These are phyloP conservation scores for Xylaria sp. DNA, from an alignment of 2,329 filamentous ascomycete species.

Conservation along the genomic window DNA sequence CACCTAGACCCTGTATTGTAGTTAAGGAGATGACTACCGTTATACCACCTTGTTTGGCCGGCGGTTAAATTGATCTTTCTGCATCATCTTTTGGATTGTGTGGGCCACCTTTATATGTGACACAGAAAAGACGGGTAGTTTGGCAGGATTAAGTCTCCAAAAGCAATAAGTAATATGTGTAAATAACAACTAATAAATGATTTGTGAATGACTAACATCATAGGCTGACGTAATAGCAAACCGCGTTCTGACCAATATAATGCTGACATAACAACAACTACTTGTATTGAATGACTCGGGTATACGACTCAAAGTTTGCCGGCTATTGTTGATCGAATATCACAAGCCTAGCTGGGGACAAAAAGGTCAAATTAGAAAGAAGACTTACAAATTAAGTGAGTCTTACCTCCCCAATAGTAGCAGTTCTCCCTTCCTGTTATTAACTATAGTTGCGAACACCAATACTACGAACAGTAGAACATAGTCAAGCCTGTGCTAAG, in stretches of 20 bases:
- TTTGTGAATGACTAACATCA: neutral
- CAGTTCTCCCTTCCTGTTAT: too few species aligned
- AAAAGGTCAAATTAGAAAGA: too few species aligned
- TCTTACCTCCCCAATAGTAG: too few species aligned
- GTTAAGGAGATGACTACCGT: neutral
- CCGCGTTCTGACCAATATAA: neutral
- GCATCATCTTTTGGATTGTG: constrained; percentile 5
- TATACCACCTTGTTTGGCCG: constrained; percentile 13
- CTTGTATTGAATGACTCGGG: neutral
- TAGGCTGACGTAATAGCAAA: neutral
- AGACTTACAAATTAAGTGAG: too few species aligned
- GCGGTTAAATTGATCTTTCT: constrained; percentile 26
- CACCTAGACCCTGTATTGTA: neutral
- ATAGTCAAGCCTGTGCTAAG: too few species aligned
- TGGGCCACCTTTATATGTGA: constrained; percentile 12
- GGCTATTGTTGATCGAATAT: too few species aligned
- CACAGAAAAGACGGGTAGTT: neutral
- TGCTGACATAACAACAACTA: neutral
- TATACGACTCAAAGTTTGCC: neutral
- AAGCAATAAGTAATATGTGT: neutral
- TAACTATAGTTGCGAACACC: too few species aligned
- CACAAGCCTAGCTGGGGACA: too few species aligned
- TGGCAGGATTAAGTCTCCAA: neutral
- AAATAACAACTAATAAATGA: neutral
- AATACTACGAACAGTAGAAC: too few species aligned